Conservation (phyloP, 139 green algal genomes). For the Coelastrella sp. region DNA sequence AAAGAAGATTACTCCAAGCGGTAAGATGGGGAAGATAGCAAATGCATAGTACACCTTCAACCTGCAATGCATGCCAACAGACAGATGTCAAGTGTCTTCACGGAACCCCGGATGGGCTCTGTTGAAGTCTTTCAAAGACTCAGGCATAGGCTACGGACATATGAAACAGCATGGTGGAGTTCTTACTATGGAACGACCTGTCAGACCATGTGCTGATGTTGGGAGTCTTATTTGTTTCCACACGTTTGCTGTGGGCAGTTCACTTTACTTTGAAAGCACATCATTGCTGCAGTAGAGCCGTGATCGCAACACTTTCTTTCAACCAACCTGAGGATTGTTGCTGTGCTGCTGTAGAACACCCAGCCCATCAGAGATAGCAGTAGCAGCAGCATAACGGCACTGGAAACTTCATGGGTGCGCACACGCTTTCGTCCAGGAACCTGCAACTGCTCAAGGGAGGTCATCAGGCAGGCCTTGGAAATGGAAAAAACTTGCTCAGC, state of each 20-base stretch:
- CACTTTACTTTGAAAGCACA: no score
- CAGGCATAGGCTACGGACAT: no score
- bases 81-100: neutral
- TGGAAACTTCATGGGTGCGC: neutral
- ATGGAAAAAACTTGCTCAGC: no score
- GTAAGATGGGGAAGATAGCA: neutral
- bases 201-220: no score
- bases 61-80: neutral
- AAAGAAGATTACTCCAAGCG: slow-evolving; percentile 28
- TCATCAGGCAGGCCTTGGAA: no score
- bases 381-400: neutral
- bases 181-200: no score
- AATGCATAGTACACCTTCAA: slow-evolving; percentile 18
- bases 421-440: neutral
- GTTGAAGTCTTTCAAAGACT: no score
- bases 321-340: neutral
- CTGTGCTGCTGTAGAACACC: neutral
- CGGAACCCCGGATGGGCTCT: no score
- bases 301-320: neutral
- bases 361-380: neutral
- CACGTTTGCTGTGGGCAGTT: no score
- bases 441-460: neutral
- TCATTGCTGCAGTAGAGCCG: no score
- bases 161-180: no score
- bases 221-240: no score